Conservation (phyloP, 176 grass and related monocot species). For the Chrysopogon serrulatus region DNA sequence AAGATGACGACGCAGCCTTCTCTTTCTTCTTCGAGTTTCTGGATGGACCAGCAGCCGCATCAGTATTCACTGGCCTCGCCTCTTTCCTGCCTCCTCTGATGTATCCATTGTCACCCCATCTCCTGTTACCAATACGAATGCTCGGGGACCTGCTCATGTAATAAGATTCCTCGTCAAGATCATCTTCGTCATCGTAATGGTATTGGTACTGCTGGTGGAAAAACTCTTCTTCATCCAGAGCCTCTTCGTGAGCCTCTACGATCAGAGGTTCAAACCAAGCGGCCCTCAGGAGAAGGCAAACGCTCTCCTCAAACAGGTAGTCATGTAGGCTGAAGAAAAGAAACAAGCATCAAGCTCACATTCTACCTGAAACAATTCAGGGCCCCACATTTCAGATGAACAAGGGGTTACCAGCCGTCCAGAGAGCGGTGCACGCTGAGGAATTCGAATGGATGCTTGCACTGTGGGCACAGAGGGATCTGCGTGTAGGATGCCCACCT, state of each 20-base stretch:
- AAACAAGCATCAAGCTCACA: slow-evolving; percentile 30
- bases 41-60: slow-evolving; percentile 33
- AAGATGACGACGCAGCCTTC: slow-evolving; percentile 12
- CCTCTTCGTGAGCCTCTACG: slow-evolving; percentile 43
- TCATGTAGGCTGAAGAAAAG: slow-evolving; percentile 74
- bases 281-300: slow-evolving; percentile 86
- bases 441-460: slow-evolving; percentile 92
- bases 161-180: slow-evolving; percentile 71
- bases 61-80: slow-evolving; percentile 58
- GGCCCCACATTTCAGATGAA: not conserved
- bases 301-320: slow-evolving; percentile 93
- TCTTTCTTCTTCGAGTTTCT: slow-evolving; percentile 64
- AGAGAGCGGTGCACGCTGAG: slow-evolving; percentile 87
- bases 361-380: not conserved
- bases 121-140: slow-evolving; percentile 84
- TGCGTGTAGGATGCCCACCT: slow-evolving; percentile 90
- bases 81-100: slow-evolving; percentile 81
- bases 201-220: slow-evolving; percentile 45
- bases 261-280: slow-evolving; percentile 84
- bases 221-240: slow-evolving; percentile 51
- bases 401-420: slow-evolving; percentile 68
- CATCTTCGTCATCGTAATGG: slow-evolving; percentile 49
- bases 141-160: slow-evolving; percentile 51
- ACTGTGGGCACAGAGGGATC: slow-evolving; percentile 66
- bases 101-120: slow-evolving; percentile 93